phyloP scores from a whole-genome alignment of 2,329 filamentous ascomycete genomes.

The Fusarium succisae region DNA sequence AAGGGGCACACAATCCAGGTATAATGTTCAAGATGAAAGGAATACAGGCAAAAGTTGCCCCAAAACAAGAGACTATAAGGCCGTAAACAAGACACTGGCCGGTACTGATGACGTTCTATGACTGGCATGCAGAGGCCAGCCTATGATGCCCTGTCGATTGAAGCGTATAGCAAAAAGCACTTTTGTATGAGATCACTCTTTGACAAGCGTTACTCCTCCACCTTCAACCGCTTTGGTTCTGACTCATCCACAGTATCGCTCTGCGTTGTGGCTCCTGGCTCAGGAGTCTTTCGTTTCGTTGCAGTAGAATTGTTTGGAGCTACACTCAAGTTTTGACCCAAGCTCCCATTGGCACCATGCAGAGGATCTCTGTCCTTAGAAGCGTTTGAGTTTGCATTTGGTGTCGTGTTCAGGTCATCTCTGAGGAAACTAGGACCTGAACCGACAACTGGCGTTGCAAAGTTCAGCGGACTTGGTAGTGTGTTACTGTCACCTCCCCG shows the following conservation, averaged over 20 bases:
- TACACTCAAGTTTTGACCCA: conserved; percentile 35
- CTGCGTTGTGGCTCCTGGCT: conserved; percentile 54
- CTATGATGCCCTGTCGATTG: conserved; percentile 19
- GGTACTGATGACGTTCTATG: conserved; percentile 10
- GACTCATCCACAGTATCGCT: conserved; percentile 54
- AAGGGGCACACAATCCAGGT: conserved; percentile 13
- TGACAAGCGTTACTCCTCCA: conserved; percentile 51
- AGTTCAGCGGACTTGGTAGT: conserved; percentile 90
- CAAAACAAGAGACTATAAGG: conserved; percentile 11
- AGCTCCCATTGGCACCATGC: conserved; percentile 12
- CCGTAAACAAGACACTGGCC: neutral
- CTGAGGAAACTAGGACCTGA: conserved; percentile 71
- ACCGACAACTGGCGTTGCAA: conserved; percentile 80
- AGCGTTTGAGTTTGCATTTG: conserved; percentile 21
- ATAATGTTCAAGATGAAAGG: conserved; percentile 20
- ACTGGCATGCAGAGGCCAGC: conserved; percentile 32
- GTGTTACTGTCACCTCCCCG: conserved; percentile 79
- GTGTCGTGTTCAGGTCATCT: conserved; percentile 52
- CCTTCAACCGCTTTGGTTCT: conserved; percentile 64
- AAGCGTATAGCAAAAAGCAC: conserved; percentile 16
- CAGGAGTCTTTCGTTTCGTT: conserved; percentile 67
- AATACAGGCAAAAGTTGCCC: conserved; percentile 24
- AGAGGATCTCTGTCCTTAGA: conserved; percentile 12
- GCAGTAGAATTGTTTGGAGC: conserved; percentile 33
- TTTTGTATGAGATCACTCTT: conserved; percentile 9